Evolutionary conservation across 306 rosid species (phyloP), one percentile per base, ranked within the genome.

Genomic region (Begonia masoniana): DNA sequence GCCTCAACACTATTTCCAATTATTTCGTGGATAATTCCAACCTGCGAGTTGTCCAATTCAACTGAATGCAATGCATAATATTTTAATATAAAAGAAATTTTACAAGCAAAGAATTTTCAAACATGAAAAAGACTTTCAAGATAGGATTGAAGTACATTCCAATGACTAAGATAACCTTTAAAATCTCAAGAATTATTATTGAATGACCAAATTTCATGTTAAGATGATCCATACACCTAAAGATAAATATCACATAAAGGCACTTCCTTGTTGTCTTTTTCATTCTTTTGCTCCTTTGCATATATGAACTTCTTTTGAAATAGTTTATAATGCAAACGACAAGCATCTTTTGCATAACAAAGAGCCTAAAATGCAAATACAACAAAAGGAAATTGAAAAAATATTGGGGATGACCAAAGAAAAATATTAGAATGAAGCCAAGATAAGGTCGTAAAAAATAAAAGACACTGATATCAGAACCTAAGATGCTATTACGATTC

Each of bases 81-180:
- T 13, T 16, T 39, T 36, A 9, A 1, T 16, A 12, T 15, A 54
- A 62, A 57, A 50, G 24, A 31, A 19, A 67, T 60, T 47, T 43
- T 46, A 50, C 63, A 61, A 54, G 14, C 58, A 36, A 53, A 35
- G 8, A 53, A 41, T 60, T 66, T 68, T 13, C 66, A 55, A 68
- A 89, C 97, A 95, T 91, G 94, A 69, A 91, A 85, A 57, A 82
- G 81, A 75, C 94, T 85, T 81, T 91, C 97, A 51, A 91, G 95
- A 74, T 82, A 91, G 65, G 84, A 81, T 60, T 85, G 94, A 73
- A 85, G 72, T 51, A 76, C 68, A 76, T 75, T 83, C 78, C 88
- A 85, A 1, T 96, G 79, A 75, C 95, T 85, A 59, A 85, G 80
- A 69, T 82, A 89, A 55, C 64, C 69, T 52, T 80, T 75, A 69